Evolutionary conservation across 139 green algal species (phyloP), one percentile per base, ranked within the genome.

Genomic region (Pseudopediastrum boryanum): DNA sequence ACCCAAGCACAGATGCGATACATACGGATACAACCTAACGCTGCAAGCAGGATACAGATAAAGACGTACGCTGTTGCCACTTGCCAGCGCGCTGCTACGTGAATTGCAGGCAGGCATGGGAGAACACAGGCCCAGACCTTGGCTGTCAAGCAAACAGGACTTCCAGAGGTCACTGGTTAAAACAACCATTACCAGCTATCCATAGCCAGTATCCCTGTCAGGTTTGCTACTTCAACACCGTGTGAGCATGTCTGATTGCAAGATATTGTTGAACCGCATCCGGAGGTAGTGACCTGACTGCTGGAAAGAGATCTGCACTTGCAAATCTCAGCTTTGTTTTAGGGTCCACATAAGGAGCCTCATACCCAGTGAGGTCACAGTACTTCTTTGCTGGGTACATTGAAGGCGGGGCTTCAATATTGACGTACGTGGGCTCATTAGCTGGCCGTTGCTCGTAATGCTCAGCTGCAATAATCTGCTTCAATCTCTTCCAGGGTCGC

Each of bases 361-460:
- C 73, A 41, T 78, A 80, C 38, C 87, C 87, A 23, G 86, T 92
- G 21, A 92, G 71, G 51, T 92, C 87, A 68, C 87, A 92, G 87
- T 92, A 92, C 36, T 85, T 82, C 72, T 92, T 92, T 23, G 84
- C 27, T n/a, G 87, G 87, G 33, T 92, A 92, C 61, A 87, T 84
- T 39, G 87, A 90, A 0, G 87, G 87, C 21, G 87, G 87, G 41
- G 87, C 83, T 35, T 92, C 87, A 4, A 92, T 77, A 52, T 68
- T 92, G 5, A 84, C 79, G 38, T 92, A 91, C 6, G 80, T 91
- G 21, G 82, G 77, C n/a, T 68, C 63, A 6, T 71, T 31, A 27
- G 69, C 66, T 27, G 84, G 84, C 41, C 85, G 75, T 27, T 62
- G n/a, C 36, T 81, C 51, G 42, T 84, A 85, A 63, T 83, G 81